Base-by-base conservation (phyloP, 257 asterid species). In the Leptodermis oblonga region DNA sequence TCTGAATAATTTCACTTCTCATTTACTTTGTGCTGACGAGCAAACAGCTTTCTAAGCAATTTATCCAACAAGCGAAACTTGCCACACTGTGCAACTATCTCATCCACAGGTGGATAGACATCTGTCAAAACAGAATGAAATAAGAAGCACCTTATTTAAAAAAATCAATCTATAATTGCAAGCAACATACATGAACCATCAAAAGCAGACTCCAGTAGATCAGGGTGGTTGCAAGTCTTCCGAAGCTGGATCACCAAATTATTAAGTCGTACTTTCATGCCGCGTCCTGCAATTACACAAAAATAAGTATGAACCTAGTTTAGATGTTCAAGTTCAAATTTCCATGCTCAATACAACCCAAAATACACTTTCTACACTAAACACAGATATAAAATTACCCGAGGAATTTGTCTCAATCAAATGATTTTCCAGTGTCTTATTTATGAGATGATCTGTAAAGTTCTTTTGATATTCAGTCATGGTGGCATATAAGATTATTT, bases 221-320 rank as follows among this genome's bases (percentile, higher is more conserved):
- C 99, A 68, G 99, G 99, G 73, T 94, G 99, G 84, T 88, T 86
- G 89, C 99, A 94, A 67, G 87, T 89, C 86, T 94, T 94, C 79
- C 98, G 77, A n/a, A 94, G 98, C 80, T 94, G 99, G 73, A 91
- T 0, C 97, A 91, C 83, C 88, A 94, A 67, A 80, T 94, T 91
- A 76, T 76, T 84, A 71, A 94, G 96, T 79, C 75, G 91, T 67
- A 95, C 97, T 77, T 77, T 91, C 80, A 76, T 68, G 26, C 96
- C 88, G 71, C 65, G 41, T 70, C 83, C 97, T 91, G 95, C 86
- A 86, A 25, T 68, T 64, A 39, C 55, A 82, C 52, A 74, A 39
- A 60, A 60, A 74, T 76, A 23, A 0, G 59, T 28, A 28, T 5
- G 17, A 68, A 26, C 5, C 11, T 36, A 25, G 22, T 18, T 11